Conservation (phyloP, 345 rosid species). For the Eucalyptus camaldulensis region DNA sequence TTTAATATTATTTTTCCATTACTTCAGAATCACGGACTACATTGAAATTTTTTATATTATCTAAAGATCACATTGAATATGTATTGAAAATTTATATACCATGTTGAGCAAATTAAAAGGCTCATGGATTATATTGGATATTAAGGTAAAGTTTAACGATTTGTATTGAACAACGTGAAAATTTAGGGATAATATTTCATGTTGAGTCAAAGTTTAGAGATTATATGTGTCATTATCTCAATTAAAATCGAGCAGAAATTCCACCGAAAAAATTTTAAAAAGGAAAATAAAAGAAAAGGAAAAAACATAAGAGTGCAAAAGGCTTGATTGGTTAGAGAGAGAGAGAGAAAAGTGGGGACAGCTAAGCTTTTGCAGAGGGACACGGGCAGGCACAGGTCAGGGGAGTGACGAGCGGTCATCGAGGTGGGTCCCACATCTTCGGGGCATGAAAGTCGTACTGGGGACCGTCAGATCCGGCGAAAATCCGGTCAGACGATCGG, state of each 20-base stretch:
- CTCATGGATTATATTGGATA: accelerated
- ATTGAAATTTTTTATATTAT: too few relatives aligned
- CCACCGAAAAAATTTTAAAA: too few relatives aligned
- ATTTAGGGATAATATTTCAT: too few relatives aligned
- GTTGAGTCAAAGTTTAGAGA: accelerated
- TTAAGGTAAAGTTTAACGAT: too few relatives aligned
- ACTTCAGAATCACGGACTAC: accelerated
- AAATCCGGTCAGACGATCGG: neutral
- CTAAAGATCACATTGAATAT: too few relatives aligned
- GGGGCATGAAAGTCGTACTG: neutral
- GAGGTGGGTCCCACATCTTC: neutral
- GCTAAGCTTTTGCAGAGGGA: neutral
- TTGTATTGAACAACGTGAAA: too few relatives aligned
- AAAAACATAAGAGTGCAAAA: neutral
- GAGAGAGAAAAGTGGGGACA: neutral
- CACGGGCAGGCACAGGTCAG: neutral
- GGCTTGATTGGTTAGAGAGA: neutral
- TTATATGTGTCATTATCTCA: neutral
- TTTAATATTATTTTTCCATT: too few relatives aligned
- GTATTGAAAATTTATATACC: accelerated
- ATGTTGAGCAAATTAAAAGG: accelerated
- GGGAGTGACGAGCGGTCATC: neutral
- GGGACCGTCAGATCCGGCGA: neutral
- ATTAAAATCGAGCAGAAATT: neutral
- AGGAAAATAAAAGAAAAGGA: too few relatives aligned